Conservation (phyloP, 371 early-diverging fungal genomes). For the Lichtheimia corymbifera region DNA sequence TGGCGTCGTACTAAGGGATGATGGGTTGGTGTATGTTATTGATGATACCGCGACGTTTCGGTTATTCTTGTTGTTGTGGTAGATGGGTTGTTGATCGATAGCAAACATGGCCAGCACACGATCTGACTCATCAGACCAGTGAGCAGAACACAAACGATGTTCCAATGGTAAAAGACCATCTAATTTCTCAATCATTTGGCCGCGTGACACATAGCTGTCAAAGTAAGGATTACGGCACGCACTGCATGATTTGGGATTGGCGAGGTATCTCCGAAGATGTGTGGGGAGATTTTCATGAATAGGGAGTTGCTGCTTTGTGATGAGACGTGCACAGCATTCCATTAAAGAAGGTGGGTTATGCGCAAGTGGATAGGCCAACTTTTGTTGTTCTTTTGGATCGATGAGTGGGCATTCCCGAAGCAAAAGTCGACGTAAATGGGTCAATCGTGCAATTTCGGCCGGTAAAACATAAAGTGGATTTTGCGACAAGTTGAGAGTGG, state of each 20-base stretch:
- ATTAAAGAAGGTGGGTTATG: slow-evolving; percentile 55
- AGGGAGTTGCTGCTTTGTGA: slow-evolving; percentile 39
- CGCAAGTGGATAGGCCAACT: slow-evolving; percentile 11
- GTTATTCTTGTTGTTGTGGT: background rate
- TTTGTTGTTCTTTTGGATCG: slow-evolving; percentile 13
- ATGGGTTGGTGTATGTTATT: background rate
- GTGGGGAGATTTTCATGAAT: slow-evolving; percentile 28
- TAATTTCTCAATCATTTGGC: slow-evolving; percentile 62
- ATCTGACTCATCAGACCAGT: slow-evolving; percentile 66
- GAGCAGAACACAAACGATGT: slow-evolving; percentile 76
- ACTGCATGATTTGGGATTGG: slow-evolving; percentile 69
- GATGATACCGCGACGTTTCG: background rate
- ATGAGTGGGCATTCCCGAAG: slow-evolving; percentile 55
- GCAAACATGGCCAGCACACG: slow-evolving; percentile 41
- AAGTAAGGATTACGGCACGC: slow-evolving; percentile 89
- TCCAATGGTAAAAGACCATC: slow-evolving; percentile 45
- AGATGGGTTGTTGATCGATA: background rate
- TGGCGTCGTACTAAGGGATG: background rate
- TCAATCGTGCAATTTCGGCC: slow-evolving; percentile 69
- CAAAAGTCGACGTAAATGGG: slow-evolving; percentile 61
- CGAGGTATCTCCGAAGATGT: slow-evolving; percentile 61
- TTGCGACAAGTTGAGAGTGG: slow-evolving; percentile 65
- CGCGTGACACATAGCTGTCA: slow-evolving; percentile 61
- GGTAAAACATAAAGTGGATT: slow-evolving; percentile 75
- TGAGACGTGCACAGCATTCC: slow-evolving; percentile 74